Conservation (phyloP, 306 rosid species). For the Luffa acutangula region DNA sequence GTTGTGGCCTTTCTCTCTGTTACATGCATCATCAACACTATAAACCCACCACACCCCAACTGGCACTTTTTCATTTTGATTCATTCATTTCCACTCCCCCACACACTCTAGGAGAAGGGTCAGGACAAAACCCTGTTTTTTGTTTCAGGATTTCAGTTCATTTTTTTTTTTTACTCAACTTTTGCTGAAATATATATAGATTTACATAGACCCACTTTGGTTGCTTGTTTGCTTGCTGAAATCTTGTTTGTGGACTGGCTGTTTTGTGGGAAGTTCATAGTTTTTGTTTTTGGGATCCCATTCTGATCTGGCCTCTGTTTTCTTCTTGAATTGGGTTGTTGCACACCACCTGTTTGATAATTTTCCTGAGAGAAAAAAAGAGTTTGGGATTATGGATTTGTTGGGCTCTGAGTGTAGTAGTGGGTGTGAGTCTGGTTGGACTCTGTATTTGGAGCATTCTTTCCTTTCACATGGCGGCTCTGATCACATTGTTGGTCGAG, state of each 20-base stretch:
- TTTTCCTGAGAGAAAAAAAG: background rate
- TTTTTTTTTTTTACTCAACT: background rate
- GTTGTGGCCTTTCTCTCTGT: constrained; percentile 17
- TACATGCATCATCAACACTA: constrained; percentile 29
- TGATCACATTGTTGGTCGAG: background rate
- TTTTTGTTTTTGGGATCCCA: background rate
- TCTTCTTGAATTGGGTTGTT: constrained; percentile 24
- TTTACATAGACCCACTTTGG: background rate
- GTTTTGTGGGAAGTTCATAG: background rate
- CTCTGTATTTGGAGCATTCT: constrained; percentile 75
- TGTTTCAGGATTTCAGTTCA: background rate
- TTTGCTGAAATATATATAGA: background rate
- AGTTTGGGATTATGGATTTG: constrained; percentile 36
- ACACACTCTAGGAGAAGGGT: background rate
- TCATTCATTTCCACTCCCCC: constrained; percentile 4
- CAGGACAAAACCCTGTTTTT: background rate
- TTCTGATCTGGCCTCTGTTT: constrained; percentile 9
- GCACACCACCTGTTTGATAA: constrained; percentile 9
- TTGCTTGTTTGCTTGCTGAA: background rate
- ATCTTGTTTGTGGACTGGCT: background rate
- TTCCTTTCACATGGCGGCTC: constrained; percentile 17
- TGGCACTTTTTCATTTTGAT: constrained; percentile 36
- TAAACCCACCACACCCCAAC: constrained; percentile 28
- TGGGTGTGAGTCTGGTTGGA: constrained; percentile 98
- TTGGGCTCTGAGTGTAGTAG: constrained; percentile 66